Percentiles rank a stretch among this genome's conserved stretches.
These are phyloP conservation scores for Capsicum rhomboideum DNA, from an alignment of 257 asterid genomes.

Conservation along the genomic window DNA sequence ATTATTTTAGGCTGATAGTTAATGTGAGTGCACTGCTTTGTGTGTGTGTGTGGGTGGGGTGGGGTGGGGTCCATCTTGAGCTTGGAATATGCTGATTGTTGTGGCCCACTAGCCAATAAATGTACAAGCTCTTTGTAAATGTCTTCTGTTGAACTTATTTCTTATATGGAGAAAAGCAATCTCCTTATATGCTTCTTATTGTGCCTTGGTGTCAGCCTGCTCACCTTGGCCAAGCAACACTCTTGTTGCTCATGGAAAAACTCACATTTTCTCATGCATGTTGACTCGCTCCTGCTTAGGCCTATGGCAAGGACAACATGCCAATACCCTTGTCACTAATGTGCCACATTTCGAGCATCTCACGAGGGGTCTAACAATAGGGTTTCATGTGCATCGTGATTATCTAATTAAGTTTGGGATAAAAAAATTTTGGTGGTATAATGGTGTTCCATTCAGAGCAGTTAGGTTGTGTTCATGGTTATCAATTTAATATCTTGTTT, in stretches of 20 bases:
- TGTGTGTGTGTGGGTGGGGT: no score
- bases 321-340: neutral
- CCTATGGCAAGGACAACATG: neutral
- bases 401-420: neutral
- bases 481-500: neutral
- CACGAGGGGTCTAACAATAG: no score
- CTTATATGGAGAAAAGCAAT: neutral
- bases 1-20: no score
- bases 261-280: neutral
- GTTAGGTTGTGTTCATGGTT: neutral
- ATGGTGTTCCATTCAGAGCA: no score
- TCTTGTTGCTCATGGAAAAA: neutral
- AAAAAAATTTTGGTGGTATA: neutral
- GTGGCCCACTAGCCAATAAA: no score
- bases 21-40: no score
- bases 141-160: no score
- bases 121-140: no score
- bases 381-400: neutral
- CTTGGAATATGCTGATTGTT: no score
- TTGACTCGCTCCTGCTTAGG: neutral
- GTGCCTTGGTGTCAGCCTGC: no score
- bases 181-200: no score
- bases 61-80: no score
- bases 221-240: neutral
- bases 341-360: neutral